Base-by-base conservation (phyloP, 2,329 filamentous ascomycete genomes). In the Fusarium anthophilum region DNA sequence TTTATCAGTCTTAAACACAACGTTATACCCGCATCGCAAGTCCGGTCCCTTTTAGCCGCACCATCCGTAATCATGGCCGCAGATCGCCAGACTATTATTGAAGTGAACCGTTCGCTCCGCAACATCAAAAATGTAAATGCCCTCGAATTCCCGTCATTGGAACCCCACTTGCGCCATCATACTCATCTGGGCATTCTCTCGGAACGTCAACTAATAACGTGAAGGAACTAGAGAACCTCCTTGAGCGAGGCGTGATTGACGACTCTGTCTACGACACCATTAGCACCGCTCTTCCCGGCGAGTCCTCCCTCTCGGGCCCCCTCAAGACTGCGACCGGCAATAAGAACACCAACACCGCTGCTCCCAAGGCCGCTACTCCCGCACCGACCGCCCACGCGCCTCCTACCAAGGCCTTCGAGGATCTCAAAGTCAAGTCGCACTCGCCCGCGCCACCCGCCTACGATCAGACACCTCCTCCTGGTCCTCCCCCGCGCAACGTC, bases 141-240 rank as follows among this genome's bases (percentile, higher is more conserved):
- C 59, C 26, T 50, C 43, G 24, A 20, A 26, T 57, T 15, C 47
- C n/a, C 35, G 18, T 35, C 8, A 32, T 28, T 18, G 15, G 7
- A 20, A 28, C 7, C 11, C 24, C 26, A 38, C 28, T 24, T 30
- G 13, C 13, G 15, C 47, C 30, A 35, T 44, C 15, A n/a, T n/a
- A 39, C 20, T 8, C 35, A 26, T 13, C 14, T 22, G 44, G 35
- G 17, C 20, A 24, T 37, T 15, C 11, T 54, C 24, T 44, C 32
- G 20, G 39, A 41, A 28, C 13, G 44, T 30, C 37, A 47, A 38
- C 65, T 78, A 35, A 79, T 53, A 30, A 17, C 13, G 10, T 12
- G 1, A 76, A 98, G 95, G 95, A 98, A 86, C 93, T 98, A 69
- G 95, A 98, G 83, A 93, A 91, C 77, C 93, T 98, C 70, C 90